phyloP scores from a whole-genome alignment of 495 filamentous ascomycete species.

The Chaetomium tenue region DNA sequence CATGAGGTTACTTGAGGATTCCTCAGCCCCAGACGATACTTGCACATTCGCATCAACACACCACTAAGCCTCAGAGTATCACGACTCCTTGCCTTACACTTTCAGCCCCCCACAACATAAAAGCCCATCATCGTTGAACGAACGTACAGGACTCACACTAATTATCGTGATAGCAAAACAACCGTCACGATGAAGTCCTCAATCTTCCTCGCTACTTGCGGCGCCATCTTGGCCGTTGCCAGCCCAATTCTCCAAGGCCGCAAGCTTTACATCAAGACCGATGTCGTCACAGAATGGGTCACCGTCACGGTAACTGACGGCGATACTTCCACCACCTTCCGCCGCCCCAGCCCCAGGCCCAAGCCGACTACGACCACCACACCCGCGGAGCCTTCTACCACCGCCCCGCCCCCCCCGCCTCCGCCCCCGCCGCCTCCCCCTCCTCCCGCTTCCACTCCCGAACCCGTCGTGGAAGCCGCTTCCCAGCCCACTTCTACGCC shows the following conservation, averaged over 20 bases:
- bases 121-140: too few species aligned
- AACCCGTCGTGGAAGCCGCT: conserved; percentile 5
- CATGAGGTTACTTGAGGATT: conserved; percentile 3
- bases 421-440: conserved; percentile 4
- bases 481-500: conserved; percentile 23
- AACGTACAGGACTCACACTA: neutral
- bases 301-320: conserved; percentile 59
- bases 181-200: conserved; percentile 62
- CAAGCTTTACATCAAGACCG: conserved; percentile 55
- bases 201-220: conserved; percentile 58
- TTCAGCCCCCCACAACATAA: neutral
- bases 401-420: conserved; percentile 15
- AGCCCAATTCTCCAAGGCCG: conserved; percentile 59
- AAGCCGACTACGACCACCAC: conserved; percentile 26
- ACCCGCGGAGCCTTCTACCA: conserved; percentile 13
- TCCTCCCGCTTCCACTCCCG: conserved; percentile 13
- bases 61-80: neutral
- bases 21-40: neutral
- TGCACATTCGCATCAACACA: neutral
- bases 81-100: neutral
- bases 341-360: conserved; percentile 6
- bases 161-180: neutral
- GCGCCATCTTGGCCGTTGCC: conserved; percentile 61
- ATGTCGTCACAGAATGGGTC: conserved; percentile 58
- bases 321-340: conserved; percentile 21